Percentiles rank a stretch among this genome's conserved stretches.
Evolutionary conservation across 805 yeast species (phyloP).

Genomic region (Lachancea mirantina): DNA sequence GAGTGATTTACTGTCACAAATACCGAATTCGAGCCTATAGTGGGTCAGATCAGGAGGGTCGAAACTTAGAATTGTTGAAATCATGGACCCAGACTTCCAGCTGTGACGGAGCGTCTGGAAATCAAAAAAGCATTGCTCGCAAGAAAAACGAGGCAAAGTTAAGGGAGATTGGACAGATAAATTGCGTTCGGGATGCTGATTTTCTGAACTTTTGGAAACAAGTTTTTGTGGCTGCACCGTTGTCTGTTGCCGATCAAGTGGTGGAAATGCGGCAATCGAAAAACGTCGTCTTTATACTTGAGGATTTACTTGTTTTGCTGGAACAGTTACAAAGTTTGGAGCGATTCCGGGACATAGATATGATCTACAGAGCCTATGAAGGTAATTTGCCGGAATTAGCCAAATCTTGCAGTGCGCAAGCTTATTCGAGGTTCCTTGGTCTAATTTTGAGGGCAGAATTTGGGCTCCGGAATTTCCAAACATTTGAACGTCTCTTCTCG

Average conservation of each 20-base stretch:
- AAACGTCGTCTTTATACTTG: constrained; percentile 12
- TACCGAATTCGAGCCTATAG: no score
- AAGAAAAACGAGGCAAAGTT: no score
- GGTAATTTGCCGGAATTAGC: constrained; percentile 7
- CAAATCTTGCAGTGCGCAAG: constrained; percentile 2
- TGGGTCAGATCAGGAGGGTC: no score
- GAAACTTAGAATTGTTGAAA: no score
- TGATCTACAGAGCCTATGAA: constrained; percentile 13
- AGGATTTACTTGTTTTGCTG: constrained; percentile 15
- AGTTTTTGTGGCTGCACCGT: constrained; percentile 15
- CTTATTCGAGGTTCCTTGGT: constrained; percentile 12
- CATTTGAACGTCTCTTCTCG: constrained; percentile 24
- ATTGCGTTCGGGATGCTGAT: no score
- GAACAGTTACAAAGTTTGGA: constrained; percentile 9
- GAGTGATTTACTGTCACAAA: no score
- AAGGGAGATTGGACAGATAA: no score
- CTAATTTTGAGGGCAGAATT: constrained; percentile 15
- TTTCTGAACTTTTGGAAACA: no score
- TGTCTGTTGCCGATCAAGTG: constrained; percentile 9
- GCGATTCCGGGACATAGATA: constrained; percentile 19
- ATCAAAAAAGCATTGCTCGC: background rate
- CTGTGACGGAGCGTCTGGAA: background rate
- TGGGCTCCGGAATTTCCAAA: constrained; percentile 15
- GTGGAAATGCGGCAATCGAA: constrained; percentile 7
- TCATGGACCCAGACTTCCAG: constrained; percentile 10